Base-by-base conservation (phyloP, 2,329 filamentous ascomycete species). In the Colletotrichum costaricense region DNA sequence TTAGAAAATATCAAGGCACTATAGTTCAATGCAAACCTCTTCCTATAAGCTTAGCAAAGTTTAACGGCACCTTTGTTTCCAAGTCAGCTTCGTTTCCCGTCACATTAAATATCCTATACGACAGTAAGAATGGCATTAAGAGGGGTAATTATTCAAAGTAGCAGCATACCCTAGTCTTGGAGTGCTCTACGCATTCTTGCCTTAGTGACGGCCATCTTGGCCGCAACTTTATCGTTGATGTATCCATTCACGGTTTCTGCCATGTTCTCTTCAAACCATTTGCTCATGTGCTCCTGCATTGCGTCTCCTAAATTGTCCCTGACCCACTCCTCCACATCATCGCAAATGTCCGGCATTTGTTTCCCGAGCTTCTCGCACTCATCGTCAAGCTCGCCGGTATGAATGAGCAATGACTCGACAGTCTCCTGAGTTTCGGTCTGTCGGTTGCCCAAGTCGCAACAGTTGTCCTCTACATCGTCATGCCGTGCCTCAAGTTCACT, bases 291-390 rank as follows among this genome's bases (percentile, higher is more conserved):
- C 35, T 16, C 35, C 2, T 5, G 11, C 35, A 38, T 38, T 38
- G 35, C 35, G 35, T 66, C 35, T 7, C 54, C 35, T 38, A 67
- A 2, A 9, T 59, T 24, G 1, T 67, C 38, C 24, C 46, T 52
- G 2, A 52, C 26, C 38, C 33, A 30, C 11, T 68, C 66, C 22
- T 68, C 22, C 46, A 68, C 26, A 38, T 68, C 66, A 6, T 68
- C 66, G 24, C 46, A 33, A 6, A 68, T 46, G 30, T 68, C 66
- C 4, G 42, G 66, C 66, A 68, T 55, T 4, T 68, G 66, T 19
- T 46, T 68, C 30, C 66, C 66, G 19, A 68, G 66, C 57, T 63
- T 63, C 66, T 68, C 66, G 57, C 56, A 68, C 42, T 68, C 66
- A 14, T 55, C 66, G 7, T 62, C 57, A 2, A 62, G 66, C 57